Conservation (phyloP, 306 rosid species). For the Prinsepia uniflora region DNA sequence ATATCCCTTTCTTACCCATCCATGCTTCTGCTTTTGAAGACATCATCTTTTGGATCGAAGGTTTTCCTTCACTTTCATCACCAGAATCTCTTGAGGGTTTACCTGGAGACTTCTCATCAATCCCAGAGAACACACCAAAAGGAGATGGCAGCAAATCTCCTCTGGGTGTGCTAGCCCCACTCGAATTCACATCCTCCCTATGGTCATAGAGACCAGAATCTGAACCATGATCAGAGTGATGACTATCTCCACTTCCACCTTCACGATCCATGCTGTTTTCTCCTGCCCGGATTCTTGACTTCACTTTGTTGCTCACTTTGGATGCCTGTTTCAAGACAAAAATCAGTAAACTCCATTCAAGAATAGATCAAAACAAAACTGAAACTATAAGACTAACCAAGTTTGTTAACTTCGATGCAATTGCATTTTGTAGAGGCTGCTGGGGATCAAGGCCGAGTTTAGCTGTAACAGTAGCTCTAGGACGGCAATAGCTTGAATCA, state of each 20-base stretch:
- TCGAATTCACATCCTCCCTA: slow-evolving; percentile 85
- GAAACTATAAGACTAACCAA: slow-evolving; percentile 67
- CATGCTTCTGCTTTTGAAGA: slow-evolving; percentile 80
- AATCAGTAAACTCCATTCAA: slow-evolving; percentile 39
- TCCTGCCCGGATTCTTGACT: slow-evolving; percentile 61
- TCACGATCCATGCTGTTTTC: slow-evolving; percentile 62
- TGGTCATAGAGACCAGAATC: slow-evolving; percentile 51
- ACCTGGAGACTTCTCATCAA: slow-evolving; percentile 60
- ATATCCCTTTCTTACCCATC: slow-evolving; percentile 73
- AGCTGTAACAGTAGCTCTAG: slow-evolving; percentile 43
- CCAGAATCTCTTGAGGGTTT: slow-evolving; percentile 54
- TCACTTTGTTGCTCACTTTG: slow-evolving; percentile 87
- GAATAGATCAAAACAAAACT: slow-evolving; percentile 31
- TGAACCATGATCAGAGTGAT: slow-evolving; percentile 58
- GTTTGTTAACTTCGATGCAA: slow-evolving; percentile 78
- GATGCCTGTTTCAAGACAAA: slow-evolving; percentile 66
- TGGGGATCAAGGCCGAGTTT: slow-evolving; percentile 88
- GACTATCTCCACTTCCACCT: slow-evolving; percentile 57
- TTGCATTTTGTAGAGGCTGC: slow-evolving; percentile 74
- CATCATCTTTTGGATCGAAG: slow-evolving; percentile 55
- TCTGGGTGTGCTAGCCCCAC: slow-evolving; percentile 94
- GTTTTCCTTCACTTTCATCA: slow-evolving; percentile 67
- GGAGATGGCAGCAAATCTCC: slow-evolving; percentile 60
- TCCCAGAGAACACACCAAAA: slow-evolving; percentile 47
- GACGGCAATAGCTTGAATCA: slow-evolving; percentile 36